Evolutionary conservation across 1,284 basidiomycete genomes (phyloP), one percentile per base, ranked within the genome.

Genomic region (Pisolithus thermaeus): DNA sequence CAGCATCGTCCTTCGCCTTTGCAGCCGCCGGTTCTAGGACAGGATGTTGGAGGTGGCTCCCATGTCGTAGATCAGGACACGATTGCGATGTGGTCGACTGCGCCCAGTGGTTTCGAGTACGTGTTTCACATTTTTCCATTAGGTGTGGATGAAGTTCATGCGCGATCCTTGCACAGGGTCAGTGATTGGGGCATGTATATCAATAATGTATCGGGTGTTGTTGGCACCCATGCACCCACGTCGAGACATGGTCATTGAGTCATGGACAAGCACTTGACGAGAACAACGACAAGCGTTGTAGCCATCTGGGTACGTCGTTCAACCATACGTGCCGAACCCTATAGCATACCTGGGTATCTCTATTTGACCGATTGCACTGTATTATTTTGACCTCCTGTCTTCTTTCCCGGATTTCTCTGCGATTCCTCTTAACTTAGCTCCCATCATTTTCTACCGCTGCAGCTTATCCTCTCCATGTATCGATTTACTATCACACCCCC

Each of bases 41-140:
- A 51, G 7, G 46, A 41, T 3, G 42, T 18, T 25, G 40, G 40
- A 40, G 47, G 37, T 11, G 20, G 16, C 14, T 3, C 39, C 14
- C 45, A 50, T 57, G 48, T 49, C 58, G 55, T 76, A 35, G 75
- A 78, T 55, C 68, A 59, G 43, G 76, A 78, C 53, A 74, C 76
- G 38, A 73, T 81, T 49, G 71, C 74, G 42, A 80, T 82, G 80
- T 83, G 81, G 81, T 79, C 77, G 7, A 73, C 67, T 53, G 75
- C 78, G 22, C 79, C 80, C 2, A 69, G 72, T 5, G 73, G 76
- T 6, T 79, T 80, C 51, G 78, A 78, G 81, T 83, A 60, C 61
- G 81, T 74, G 16, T 20, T 36, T 25, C 30, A n/a, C 42, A 23
- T 11, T 20, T 38, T n/a, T 18, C 7, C 14, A 28, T 18, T 9